Evolutionary conservation across 2,329 filamentous ascomycete species (phyloP), one percentile per base, ranked within the genome.

Genomic region (Neodidymelliopsis sp.): DNA sequence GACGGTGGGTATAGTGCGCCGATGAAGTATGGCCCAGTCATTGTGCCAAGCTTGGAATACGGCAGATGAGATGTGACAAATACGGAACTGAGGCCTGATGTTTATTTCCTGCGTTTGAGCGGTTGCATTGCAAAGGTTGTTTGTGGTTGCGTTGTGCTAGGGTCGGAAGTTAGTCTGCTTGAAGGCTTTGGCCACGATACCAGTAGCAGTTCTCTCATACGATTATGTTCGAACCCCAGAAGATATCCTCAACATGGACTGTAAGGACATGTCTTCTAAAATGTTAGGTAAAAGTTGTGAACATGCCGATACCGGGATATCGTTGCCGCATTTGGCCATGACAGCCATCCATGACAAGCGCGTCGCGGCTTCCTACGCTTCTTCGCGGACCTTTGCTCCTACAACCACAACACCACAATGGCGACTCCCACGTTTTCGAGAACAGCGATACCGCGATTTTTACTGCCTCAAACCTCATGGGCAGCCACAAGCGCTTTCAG

Each of bases 21-120:
- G 36, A 92, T 94, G 60, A 99, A 99, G 77, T 99, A 96, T 71
- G 94, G 94, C 0, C 94, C 94, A 9, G 94, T 99, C 12, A 92
- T 97, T 74, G 86, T 99, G 61, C 94, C 94, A 28, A 91, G 76
- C 53, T 66, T 80, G 65, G 78, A 80, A 63, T 80, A 79, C 66
- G 78, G 78, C 25, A 67, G 77, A 54, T 80, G 63, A 46, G 24
- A 22, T 12, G 11, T 41, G 13, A 16, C 13, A 39, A 30, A 38
- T 31, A 33, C 33, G 27, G 33, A 2, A 9, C 6, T 6, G 22
- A 22, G 9, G 16, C 6, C 4, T 23, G 19, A 9, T 27, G 42
- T 11, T 38, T 45, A 40, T 30, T 53, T 27, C n/a, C 34, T 56
- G 48, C 40, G 39, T 45, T 51, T 50, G 28, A 51, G 36, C 48